Base-by-base conservation (phyloP, 148 eudicot genomes). In the Gaultheria prostrata region DNA sequence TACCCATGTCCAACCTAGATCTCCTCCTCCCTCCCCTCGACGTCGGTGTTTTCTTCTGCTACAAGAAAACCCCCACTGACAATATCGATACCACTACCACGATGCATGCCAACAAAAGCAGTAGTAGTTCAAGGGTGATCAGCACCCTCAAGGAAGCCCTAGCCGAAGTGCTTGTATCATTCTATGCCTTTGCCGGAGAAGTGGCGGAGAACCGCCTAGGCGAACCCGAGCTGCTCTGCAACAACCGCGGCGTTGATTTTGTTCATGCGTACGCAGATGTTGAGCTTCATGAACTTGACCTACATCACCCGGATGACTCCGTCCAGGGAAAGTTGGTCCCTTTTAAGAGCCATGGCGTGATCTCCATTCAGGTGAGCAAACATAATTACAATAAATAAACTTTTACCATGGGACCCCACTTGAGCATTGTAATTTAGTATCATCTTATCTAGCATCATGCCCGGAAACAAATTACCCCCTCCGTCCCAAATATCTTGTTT, bases 31-130 rank as follows among this genome's bases (percentile, higher is more conserved):
- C 80, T 35, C n/a, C 80, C 26, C 45, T 54, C 0, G 81, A 78
- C 46, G 81, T 78, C 13, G 30, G 81, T 67, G 67, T 54, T 78
- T 78, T 53, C 81, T 78, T 78, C 26, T 78, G 81, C 81, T 78
- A 54, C 67, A 78, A 78, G 81, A 78, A 54, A 78, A 17, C 17
- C 2, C 35, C 20, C 18, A 9, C 63, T 24, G 13, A 8, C 30
- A n/a, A 0, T 26, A 43, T 10, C 5, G 30, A 45, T 7, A 54
- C 17, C 0, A 39, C 21, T 0, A 1, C 76, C 10, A 65, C 32
- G 35, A 28, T 28, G 35, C 20, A 70, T 70, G 21, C 20, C 7
- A 20, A 15, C 18, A 32, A 21, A n/a, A 50, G 17, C 39, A 33
- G 0, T 18, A 54, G 61, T 54, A 59, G 46, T 71, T 0, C 20